These are phyloP conservation scores for Tephrocybe sp. DNA, from an alignment of 768 basidiomycete genomes.

Conservation along the genomic window DNA sequence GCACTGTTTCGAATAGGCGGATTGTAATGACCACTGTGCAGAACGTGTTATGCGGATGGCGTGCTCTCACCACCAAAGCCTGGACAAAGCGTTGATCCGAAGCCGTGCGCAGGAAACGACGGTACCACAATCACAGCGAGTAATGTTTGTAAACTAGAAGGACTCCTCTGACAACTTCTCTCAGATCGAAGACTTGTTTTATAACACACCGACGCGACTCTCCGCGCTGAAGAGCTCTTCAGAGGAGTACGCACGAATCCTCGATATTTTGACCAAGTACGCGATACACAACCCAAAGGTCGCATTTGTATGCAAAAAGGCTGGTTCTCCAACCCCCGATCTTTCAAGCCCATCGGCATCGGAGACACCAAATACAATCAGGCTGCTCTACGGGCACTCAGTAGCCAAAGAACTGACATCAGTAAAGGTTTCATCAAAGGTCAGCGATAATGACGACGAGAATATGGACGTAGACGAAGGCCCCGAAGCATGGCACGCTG, in stretches of 20 bases:
- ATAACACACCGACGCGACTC: constrained; percentile 86
- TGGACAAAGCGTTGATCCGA: constrained; percentile 73
- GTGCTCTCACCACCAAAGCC: constrained; percentile 66
- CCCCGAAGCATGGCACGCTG: constrained; percentile 64
- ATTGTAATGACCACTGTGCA: no score
- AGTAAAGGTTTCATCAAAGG: constrained; percentile 35
- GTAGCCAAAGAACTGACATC: constrained; percentile 76
- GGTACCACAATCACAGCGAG: constrained; percentile 86
- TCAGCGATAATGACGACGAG: constrained; percentile 21
- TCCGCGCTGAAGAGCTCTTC: constrained; percentile 81
- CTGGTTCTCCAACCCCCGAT: constrained; percentile 73
- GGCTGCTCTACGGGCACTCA: constrained; percentile 76
- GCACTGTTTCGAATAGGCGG: no score
- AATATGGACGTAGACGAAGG: constrained; percentile 30
- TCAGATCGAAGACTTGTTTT: constrained; percentile 95
- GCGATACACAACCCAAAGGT: constrained; percentile 91
- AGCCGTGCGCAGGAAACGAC: constrained; percentile 91
- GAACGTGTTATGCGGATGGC: constrained; percentile 84
- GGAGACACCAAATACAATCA: constrained; percentile 67
- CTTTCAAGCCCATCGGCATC: constrained; percentile 77
- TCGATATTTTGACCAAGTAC: constrained; percentile 91
- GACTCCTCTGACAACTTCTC: background rate
- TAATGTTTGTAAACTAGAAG: constrained; percentile 1
- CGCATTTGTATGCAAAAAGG: constrained; percentile 91
- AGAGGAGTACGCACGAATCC: constrained; percentile 89